Conservation (phyloP, 768 basidiomycete genomes). For the Rhizopogon salebrosus region DNA sequence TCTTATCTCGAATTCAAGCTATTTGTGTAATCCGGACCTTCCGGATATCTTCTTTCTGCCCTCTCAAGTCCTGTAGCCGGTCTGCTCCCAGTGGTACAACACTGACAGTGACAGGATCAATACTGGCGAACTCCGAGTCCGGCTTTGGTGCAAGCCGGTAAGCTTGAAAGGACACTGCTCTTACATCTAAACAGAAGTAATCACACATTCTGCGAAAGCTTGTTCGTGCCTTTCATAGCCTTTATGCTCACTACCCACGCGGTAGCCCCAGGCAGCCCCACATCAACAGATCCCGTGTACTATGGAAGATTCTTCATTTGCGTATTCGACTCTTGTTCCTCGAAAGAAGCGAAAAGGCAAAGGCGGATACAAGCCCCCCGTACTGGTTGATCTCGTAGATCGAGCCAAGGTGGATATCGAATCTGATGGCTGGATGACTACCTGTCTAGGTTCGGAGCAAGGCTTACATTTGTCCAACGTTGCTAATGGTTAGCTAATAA, state of each 20-base stretch:
- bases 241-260: not conserved
- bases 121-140: not conserved
- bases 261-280: not conserved
- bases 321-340: constrained; percentile 43
- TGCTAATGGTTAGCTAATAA: not conserved
- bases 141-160: not conserved
- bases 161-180: not conserved
- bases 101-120: not conserved
- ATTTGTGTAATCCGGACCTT: not conserved
- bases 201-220: not conserved
- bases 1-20: not conserved
- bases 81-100: not conserved
- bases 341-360: constrained; percentile 48
- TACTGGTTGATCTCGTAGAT: constrained; percentile 35
- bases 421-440: constrained; percentile 45
- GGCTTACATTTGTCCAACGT: not conserved
- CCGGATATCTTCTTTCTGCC: not conserved
- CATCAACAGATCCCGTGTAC: constrained; percentile 2
- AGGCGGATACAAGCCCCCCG: constrained; percentile 22
- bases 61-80: not conserved
- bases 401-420: constrained; percentile 41
- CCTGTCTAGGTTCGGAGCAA: constrained; percentile 48
- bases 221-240: not conserved
- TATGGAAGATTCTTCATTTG: constrained; percentile 22
- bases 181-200: not conserved